A percentile compares a stretch with the other conserved stretches of the same genome.
phyloP scores from a whole-genome alignment of 768 basidiomycete genomes.

The Lactarius hengduanensis region DNA sequence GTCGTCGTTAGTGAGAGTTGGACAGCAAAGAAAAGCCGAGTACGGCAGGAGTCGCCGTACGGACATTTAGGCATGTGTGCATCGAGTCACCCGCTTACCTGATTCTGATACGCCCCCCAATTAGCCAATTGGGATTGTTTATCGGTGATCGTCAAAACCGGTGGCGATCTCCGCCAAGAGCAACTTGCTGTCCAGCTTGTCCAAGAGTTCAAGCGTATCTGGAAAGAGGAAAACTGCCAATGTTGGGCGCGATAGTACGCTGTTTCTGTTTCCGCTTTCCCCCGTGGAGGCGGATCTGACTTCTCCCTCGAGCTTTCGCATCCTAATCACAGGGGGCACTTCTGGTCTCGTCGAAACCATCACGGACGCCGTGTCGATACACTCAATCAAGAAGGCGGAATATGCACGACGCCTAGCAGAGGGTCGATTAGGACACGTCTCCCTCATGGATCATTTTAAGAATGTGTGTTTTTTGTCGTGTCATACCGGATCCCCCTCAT shows the following conservation, averaged over 20 bases:
- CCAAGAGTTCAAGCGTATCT: constrained; percentile 88
- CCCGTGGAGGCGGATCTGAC: neutral
- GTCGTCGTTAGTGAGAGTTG: constrained; percentile 96
- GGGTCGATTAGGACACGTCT: constrained; percentile 82
- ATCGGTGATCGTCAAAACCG: constrained; percentile 98
- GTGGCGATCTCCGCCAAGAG: constrained; percentile 94
- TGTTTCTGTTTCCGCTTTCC: constrained; percentile 1
- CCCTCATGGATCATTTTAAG: constrained; percentile 88
- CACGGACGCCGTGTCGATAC: constrained; percentile 96
- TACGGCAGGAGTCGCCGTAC: constrained; percentile 91
- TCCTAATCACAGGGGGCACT: constrained; percentile 88
- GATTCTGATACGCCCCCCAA: constrained; percentile 31
- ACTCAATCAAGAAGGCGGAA: constrained; percentile 99
- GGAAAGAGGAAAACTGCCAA: constrained; percentile 88
- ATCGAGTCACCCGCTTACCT: constrained; percentile 2
- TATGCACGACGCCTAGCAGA: constrained; percentile 85
- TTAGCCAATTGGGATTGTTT: constrained; percentile 83
- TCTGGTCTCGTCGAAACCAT: constrained; percentile 98
- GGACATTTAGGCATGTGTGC: constrained; percentile 76
- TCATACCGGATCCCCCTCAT: neutral
- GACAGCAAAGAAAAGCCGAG: constrained; percentile 91
- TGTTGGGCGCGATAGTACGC: constrained; percentile 92
- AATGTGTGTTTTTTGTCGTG: constrained; percentile 49
- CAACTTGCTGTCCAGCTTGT: constrained; percentile 96
- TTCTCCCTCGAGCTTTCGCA: constrained; percentile 72